Conservation (phyloP, 345 rosid genomes). For the Dovyalis caffra region DNA sequence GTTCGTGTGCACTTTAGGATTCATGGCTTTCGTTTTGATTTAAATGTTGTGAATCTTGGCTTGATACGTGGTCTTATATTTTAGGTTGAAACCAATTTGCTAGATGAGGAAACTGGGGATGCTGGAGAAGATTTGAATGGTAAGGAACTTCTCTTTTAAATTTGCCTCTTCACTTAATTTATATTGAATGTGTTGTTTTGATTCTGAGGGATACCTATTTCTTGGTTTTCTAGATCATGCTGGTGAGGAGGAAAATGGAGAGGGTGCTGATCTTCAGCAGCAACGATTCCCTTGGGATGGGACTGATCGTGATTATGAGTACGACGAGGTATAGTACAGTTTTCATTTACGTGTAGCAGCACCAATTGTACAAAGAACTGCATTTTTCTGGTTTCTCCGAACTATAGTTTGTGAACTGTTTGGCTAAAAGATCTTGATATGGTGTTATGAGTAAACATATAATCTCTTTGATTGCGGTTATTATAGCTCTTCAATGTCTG, state of each 20-base stretch:
- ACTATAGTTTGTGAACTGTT: background rate
- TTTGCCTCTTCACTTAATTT: background rate
- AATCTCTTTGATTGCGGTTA: background rate
- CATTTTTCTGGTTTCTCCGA: background rate
- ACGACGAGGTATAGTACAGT: constrained; percentile 69
- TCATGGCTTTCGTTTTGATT: background rate
- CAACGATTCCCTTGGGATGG: constrained; percentile 91
- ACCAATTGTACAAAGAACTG: background rate
- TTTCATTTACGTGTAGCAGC: background rate
- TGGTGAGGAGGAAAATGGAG: constrained; percentile 60
- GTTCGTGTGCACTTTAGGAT: constrained; percentile 22
- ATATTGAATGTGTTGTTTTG: background rate
- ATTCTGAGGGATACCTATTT: background rate
- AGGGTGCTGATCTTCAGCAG: constrained; percentile 33
- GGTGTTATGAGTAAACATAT: background rate
- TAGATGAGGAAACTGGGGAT: constrained; percentile 68
- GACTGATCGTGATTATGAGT: constrained; percentile 78
- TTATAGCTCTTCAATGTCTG: background rate
- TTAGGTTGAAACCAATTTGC: constrained; percentile 61
- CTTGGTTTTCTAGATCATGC: constrained; percentile 39
- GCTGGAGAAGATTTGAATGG: constrained; percentile 69
- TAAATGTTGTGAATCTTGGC: background rate
- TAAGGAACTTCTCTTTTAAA: constrained; percentile 17
- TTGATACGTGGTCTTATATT: constrained; percentile 16
- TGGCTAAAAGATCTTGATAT: background rate